Base-by-base conservation (phyloP, 164 flowering plant genomes). In the Vitis amurensis region DNA sequence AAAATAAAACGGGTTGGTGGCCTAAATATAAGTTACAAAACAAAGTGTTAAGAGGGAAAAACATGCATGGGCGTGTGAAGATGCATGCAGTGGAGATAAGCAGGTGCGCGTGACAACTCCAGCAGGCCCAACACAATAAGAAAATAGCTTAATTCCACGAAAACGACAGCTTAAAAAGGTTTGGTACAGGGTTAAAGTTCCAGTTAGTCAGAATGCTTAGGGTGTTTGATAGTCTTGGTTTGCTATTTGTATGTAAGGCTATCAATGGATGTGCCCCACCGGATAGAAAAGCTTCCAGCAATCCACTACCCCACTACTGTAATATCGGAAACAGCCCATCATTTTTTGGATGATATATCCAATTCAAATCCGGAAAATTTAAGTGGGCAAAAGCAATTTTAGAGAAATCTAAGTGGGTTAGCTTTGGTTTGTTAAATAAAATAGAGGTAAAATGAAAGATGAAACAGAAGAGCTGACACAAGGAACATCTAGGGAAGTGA, bases 401-500 rank as follows among this genome's bases (percentile, higher is more conserved):
- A 17, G 56, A 37, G 59, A 59, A 63, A 75, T 31, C 56, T 75
- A 77, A 78, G 80, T 71, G 67, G 74, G 64, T 55, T 66, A 51
- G 59, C 79, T 82, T 77, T 76, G 51, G 64, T 70, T 72, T 71
- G 68, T 60, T 63, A 70, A 66, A 47, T 57, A 19, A 66, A 16
- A 52, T n/a, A 12, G 53, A 13, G 19, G n/a, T n/a, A 30, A 61
- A 71, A 64, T 44, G 61, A 16, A 13, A 29, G 44, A 53, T 2
- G 10, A 73, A 72, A 61, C 11, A 37, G 64, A 64, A 8, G 6
- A 31, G 71, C 76, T 77, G 87, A 83, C 87, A 84, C 56, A 83
- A 76, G 68, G 98, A 88, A 89, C 88, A 85, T 89, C 89, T 92
- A 70, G 96, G 94, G 87, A 86, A 88, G 83, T 74, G 98, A 78